Base-by-base conservation (phyloP, 2,329 filamentous ascomycete genomes). In the Colletotrichum truncatum region DNA sequence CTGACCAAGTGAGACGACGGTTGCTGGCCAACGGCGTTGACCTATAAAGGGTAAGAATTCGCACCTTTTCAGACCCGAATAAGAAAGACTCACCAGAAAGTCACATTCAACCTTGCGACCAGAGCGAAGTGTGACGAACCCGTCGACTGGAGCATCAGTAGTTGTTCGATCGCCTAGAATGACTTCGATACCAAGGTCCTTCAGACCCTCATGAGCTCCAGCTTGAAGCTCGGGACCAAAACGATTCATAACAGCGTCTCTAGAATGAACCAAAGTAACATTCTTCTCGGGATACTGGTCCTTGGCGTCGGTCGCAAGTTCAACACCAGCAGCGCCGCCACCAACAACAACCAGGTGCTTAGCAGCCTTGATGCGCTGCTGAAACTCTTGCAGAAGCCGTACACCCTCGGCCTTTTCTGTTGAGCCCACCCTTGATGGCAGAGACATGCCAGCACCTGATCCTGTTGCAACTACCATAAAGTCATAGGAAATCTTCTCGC, bases 281-380 rank as follows among this genome's bases (percentile, higher is more conserved):
- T 76, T 73, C 74, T 90, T 90, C 6, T 84, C 79, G 0, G 86
- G 85, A 67, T 86, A 88, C 9, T 77, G 72, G 5, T 79, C 79
- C 73, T 88, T 89, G 9, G 85, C 83, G 70, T 91, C 88, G 0
- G 85, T 82, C 0, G 86, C 87, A 32, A 90, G 75, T 73, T 90
- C 86, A 0, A 90, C 84, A 1, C 88, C 88, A 0, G 87, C 88
- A 1, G 88, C 86, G 3, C 88, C 88, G 0, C 86, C 87, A 2
- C 88, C 88, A 0, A 86, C 79, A 0, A 87, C 79, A 2, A 86
- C 83, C 6, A 87, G 68, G 28, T 76, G 78, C 11, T 72, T 72
- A 1, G 84, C 80, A 0, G 71, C 68, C 39, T 77, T 76, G 52
- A 89, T 82, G 3, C 74, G 74, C 1, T 70, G 68, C 73, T 87